These are phyloP conservation scores for Claviceps maximensis DNA, from an alignment of 2,329 filamentous ascomycete genomes.

Conservation along the genomic window DNA sequence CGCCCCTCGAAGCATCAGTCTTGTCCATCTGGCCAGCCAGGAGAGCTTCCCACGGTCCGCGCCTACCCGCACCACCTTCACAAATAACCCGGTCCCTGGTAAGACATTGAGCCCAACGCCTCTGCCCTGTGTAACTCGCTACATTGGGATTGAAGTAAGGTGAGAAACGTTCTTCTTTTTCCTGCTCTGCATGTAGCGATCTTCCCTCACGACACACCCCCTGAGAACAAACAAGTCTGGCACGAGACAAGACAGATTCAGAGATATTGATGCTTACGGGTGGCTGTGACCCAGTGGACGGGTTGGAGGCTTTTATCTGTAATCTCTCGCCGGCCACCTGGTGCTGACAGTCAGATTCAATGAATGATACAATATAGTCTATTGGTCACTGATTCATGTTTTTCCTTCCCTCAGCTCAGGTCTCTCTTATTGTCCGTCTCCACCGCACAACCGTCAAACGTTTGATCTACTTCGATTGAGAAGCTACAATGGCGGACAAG, in stretches of 20 bases:
- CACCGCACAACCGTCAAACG: neutral
- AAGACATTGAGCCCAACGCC: slow-evolving; percentile 2
- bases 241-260: neutral
- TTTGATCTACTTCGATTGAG: neutral
- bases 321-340: neutral
- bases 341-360: neutral
- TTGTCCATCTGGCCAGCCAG: neutral
- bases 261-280: neutral
- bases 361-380: neutral
- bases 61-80: neutral
- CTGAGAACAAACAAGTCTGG: neutral
- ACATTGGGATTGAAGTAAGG: slow-evolving; percentile 2
- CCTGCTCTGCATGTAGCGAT: neutral
- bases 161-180: neutral
- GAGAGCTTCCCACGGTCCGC: neutral
- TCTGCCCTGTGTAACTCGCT: slow-evolving; percentile 2
- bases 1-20: neutral
- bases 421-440: neutral
- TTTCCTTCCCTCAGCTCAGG: neutral
- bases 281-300: neutral
- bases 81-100: neutral
- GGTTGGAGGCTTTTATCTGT: neutral
- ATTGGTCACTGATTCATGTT: neutral
- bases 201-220: neutral
- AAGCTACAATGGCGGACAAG: slow-evolving; percentile 30